Percentiles rank a stretch among this genome's conserved stretches.
Evolutionary conservation across 345 rosid genomes (phyloP).

Genomic region (Aquilaria malaccensis): DNA sequence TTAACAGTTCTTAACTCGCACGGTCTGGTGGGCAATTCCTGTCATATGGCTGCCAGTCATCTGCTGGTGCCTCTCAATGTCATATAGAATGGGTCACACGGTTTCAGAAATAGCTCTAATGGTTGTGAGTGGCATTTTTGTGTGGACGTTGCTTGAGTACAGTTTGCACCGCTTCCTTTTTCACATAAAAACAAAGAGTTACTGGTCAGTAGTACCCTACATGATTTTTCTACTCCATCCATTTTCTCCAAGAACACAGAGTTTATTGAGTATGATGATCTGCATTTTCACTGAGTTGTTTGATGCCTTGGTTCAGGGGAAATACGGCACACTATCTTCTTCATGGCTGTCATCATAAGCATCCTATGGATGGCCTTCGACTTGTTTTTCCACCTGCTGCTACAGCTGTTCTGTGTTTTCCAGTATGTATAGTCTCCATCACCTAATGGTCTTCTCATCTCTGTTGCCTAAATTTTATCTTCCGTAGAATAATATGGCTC

Average conservation of each 20-base stretch:
- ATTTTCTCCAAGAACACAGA: background rate
- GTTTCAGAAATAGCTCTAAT: slow-evolving; percentile 41
- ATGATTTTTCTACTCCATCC: background rate
- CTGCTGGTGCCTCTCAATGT: slow-evolving; percentile 50
- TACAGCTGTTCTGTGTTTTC: slow-evolving; percentile 55
- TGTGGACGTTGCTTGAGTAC: slow-evolving; percentile 93
- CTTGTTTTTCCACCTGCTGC: slow-evolving; percentile 90
- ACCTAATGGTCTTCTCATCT: background rate
- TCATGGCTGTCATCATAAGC: slow-evolving; percentile 92
- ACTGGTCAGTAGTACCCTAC: slow-evolving; percentile 54
- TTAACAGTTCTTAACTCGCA: slow-evolving; percentile 77
- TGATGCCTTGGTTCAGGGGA: slow-evolving; percentile 35
- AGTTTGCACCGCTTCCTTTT: slow-evolving; percentile 90
- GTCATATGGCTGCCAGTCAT: slow-evolving; percentile 86
- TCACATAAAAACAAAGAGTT: slow-evolving; percentile 78
- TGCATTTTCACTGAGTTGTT: slow-evolving; percentile 3
- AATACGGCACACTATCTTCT: slow-evolving; percentile 76
- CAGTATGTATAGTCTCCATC: slow-evolving; percentile 36
- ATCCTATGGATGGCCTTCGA: slow-evolving; percentile 79
- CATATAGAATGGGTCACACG: slow-evolving; percentile 57
- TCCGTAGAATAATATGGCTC: too few species aligned
- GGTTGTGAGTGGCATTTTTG: slow-evolving; percentile 56
- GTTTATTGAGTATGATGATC: background rate
- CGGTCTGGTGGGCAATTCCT: slow-evolving; percentile 98
- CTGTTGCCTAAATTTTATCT: background rate